Conservation (phyloP, 805 yeast species). For the Huiozyma naganishii region DNA sequence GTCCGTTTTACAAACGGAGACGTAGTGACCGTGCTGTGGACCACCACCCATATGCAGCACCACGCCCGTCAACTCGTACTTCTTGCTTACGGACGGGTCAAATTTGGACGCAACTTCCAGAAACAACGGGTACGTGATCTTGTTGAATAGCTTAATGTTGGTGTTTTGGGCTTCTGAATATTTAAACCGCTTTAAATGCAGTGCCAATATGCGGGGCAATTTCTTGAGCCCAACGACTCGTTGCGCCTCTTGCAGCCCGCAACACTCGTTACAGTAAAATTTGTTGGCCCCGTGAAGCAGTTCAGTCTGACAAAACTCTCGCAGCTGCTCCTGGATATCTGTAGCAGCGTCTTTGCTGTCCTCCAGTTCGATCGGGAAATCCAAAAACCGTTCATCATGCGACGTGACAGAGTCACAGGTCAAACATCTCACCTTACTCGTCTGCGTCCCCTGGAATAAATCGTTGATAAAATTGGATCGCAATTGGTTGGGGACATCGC, state of each 20-base stretch:
- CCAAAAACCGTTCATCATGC: constrained; percentile 78
- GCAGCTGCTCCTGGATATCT: constrained; percentile 39
- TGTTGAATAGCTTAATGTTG: constrained; percentile 75
- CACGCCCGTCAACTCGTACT: constrained; percentile 73
- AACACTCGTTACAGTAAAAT: constrained; percentile 85
- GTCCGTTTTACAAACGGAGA: constrained; percentile 70
- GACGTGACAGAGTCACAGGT: constrained; percentile 76
- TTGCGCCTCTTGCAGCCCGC: constrained; percentile 87
- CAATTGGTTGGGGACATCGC: constrained; percentile 7
- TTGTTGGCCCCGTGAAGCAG: constrained; percentile 78
- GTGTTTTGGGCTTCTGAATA: constrained; percentile 72
- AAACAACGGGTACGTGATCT: constrained; percentile 68
- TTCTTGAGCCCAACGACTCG: constrained; percentile 73
- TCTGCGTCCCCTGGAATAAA: constrained; percentile 73
- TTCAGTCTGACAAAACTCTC: constrained; percentile 64
- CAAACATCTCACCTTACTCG: constrained; percentile 84
- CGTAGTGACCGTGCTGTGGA: constrained; percentile 95
- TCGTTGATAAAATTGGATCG: constrained; percentile 43
- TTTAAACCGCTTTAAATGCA: constrained; percentile 86
- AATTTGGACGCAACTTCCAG: constrained; percentile 50
- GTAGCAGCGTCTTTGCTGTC: constrained; percentile 50
- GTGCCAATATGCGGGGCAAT: constrained; percentile 66
- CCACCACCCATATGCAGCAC: constrained; percentile 97
- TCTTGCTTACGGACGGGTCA: constrained; percentile 32
- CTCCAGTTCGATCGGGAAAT: constrained; percentile 78